Percentiles rank a stretch among this genome's conserved stretches.
Evolutionary conservation across 257 asterid genomes (phyloP).

Genomic region (Gentiana straminea): DNA sequence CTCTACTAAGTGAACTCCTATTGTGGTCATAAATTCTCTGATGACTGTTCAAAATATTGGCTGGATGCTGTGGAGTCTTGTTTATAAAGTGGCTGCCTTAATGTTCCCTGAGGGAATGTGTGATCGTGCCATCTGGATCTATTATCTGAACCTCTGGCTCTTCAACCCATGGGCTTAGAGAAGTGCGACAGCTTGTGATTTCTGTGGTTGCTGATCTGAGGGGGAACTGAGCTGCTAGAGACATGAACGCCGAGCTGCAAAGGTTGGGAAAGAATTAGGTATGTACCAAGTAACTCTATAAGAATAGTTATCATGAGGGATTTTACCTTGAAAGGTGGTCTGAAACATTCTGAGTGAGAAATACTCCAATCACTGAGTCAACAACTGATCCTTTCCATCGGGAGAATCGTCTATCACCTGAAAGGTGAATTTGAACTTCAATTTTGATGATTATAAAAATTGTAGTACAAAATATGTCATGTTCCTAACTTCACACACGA

Average conservation of each 20-base stretch:
- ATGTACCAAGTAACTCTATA: not conserved
- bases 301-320: not conserved
- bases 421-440: slow-evolving; percentile 10
- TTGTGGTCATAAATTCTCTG: slow-evolving; percentile 17
- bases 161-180: slow-evolving; percentile 27
- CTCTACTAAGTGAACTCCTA: slow-evolving; percentile 16
- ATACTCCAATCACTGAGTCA: slow-evolving; percentile 96
- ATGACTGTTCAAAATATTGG: slow-evolving; percentile 21
- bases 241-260: slow-evolving; percentile 93
- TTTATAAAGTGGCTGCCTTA: slow-evolving; percentile 24
- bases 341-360: slow-evolving; percentile 92
- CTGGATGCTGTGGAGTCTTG: slow-evolving; percentile 35
- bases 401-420: slow-evolving; percentile 92
- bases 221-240: slow-evolving; percentile 84
- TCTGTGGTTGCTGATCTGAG: slow-evolving; percentile 15
- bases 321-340: slow-evolving; percentile 94
- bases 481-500: no score
- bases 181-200: slow-evolving; percentile 16
- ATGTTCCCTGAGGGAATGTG: slow-evolving; percentile 26
- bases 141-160: slow-evolving; percentile 48
- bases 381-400: slow-evolving; percentile 97
- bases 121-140: slow-evolving; percentile 54
- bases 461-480: no score
- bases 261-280: slow-evolving; percentile 6
- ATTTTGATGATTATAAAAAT: not conserved